phyloP scores from a whole-genome alignment of 768 basidiomycete genomes.

The Hygrocybe coccinea region DNA sequence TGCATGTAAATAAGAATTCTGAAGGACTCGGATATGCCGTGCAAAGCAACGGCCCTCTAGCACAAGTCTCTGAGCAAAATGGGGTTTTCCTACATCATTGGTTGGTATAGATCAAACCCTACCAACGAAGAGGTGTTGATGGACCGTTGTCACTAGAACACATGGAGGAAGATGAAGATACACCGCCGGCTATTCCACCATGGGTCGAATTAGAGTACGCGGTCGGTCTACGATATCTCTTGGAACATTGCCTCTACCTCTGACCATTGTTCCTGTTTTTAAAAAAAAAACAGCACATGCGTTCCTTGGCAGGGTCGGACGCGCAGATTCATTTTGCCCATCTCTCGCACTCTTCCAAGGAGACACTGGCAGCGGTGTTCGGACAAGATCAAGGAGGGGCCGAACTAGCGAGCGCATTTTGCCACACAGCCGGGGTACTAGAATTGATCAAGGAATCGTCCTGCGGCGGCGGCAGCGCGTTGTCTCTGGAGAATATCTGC shows the following conservation, averaged over 20 bases:
- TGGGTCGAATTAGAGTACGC: constrained; percentile 95
- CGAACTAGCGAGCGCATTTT: constrained; percentile 37
- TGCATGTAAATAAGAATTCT: too few species aligned
- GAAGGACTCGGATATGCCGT: too few species aligned
- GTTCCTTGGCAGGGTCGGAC: constrained; percentile 59
- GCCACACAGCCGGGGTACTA: constrained; percentile 49
- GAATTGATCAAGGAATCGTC: constrained; percentile 47
- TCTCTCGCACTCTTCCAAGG: constrained; percentile 67
- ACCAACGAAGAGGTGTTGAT: background rate
- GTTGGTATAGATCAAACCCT: background rate
- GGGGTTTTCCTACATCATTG: background rate
- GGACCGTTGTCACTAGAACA: constrained; percentile 53
- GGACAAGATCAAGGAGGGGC: background rate
- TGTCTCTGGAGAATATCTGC: constrained; percentile 64
- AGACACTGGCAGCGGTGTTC: constrained; percentile 44
- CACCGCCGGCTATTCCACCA: constrained; percentile 62
- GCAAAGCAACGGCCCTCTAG: too few species aligned
- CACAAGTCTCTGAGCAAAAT: too few species aligned
- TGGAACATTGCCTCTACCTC: background rate
- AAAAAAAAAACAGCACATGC: constrained; percentile 77
- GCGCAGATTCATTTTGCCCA: constrained; percentile 79
- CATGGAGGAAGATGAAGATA: constrained; percentile 90
- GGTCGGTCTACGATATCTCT: constrained; percentile 38
- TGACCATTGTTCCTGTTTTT: too few species aligned
- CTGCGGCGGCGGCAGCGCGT: constrained; percentile 14